Evolutionary conservation across 192 early-diverging fungal species (phyloP), one percentile per base, ranked within the genome.

Genomic region (Kappamyces sp.): DNA sequence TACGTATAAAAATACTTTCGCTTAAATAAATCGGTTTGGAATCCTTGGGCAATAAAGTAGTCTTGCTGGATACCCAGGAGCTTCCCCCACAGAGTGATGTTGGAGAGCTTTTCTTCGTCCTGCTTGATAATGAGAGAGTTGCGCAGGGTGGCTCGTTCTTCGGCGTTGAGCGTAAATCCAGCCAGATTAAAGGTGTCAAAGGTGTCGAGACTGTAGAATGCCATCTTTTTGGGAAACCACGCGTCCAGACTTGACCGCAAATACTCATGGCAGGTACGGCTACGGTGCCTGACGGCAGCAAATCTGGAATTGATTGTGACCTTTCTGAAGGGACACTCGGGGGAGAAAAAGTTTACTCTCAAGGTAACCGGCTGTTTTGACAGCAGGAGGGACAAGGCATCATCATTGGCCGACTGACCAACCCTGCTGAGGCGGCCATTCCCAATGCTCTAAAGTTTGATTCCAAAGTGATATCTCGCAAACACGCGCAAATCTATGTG

Each of bases 1-100:
- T 23, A 78, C 79, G 69, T 78, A 68, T 82, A 82, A 47, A 55
- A 82, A 47, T 66, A 79, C 60, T 82, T 82, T 38, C 75, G 34
- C 12, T 67, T 54, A 68, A 82, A 82, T 3, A 68, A 44, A 42
- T 71, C 62, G 3, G 54, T 65, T 34, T 63, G 42, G 40, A 46
- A 42, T 5, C 70, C 63, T 60, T 82, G 80, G 2, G 76, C 71
- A 49, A 82, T 65, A 44, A 66, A 72, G 62, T 82, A 82, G 53
- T 82, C 80, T 8, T 71, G 55, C 47, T 82, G 69, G 40, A 82
- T 61, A 2, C 78, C 80, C 38, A 75, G 44, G 43, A 82, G 65
- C 55, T 79, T 78, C 5, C 80, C 80, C 80, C 80, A 82, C n/a
- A 82, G 60, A 36, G 54, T 62, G 13, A 79, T 62, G n/a, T 64